These are phyloP conservation scores for Elaeis oleifera DNA, from an alignment of 202 grass and related monocot genomes.

Conservation along the genomic window DNA sequence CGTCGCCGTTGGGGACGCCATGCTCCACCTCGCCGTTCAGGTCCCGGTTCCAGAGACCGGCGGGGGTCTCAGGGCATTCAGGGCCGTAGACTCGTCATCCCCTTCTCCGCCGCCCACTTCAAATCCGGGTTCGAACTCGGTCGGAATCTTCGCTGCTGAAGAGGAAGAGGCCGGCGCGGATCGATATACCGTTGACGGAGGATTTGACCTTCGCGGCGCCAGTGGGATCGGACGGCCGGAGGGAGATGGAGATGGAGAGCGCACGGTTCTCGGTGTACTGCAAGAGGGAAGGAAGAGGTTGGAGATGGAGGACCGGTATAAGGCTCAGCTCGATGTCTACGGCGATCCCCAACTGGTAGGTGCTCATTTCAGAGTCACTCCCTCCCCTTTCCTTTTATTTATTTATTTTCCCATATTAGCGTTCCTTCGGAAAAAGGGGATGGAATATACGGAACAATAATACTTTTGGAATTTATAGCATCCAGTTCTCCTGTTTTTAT, in stretches of 20 bases:
- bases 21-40: conserved; percentile 37
- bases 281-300: conserved; percentile 71
- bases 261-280: conserved; percentile 73
- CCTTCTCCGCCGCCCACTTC: conserved; percentile 14
- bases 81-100: not conserved
- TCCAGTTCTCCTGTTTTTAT: too few species aligned
- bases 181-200: conserved; percentile 47
- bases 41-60: conserved; percentile 26
- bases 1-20: conserved; percentile 13
- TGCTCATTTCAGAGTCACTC: not conserved
- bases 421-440: too few species aligned
- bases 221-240: conserved; percentile 43
- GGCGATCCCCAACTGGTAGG: conserved; percentile 69
- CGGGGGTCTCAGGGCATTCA: conserved; percentile 5
- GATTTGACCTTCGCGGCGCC: conserved; percentile 28
- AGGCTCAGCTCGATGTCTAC: conserved; percentile 52
- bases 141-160: conserved; percentile 37
- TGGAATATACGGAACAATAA: too few species aligned
- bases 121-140: conserved; percentile 10
- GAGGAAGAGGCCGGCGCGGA: conserved; percentile 70
- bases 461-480: too few species aligned
- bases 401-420: too few species aligned
- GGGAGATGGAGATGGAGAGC: conserved; percentile 61
- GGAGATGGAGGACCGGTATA: conserved; percentile 91
- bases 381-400: not conserved